A percentile compares a stretch with the other conserved stretches of the same genome.
phyloP scores from a whole-genome alignment of 805 yeast species.

The Ogataea degrootiae region DNA sequence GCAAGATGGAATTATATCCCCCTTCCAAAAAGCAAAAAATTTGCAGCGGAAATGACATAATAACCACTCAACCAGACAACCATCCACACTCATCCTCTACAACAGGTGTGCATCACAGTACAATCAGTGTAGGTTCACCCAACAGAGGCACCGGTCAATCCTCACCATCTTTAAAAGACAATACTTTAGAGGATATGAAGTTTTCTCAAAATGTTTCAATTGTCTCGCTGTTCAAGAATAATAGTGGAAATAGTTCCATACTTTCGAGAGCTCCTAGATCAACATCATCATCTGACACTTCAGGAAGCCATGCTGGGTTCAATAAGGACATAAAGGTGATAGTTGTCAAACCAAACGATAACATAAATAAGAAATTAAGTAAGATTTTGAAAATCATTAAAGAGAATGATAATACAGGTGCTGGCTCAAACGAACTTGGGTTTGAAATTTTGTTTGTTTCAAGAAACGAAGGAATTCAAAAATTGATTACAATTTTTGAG shows the following conservation, averaged over 20 bases:
- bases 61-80: background rate
- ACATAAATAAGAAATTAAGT: constrained; percentile 18
- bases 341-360: constrained; percentile 20
- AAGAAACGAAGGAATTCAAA: constrained; percentile 22
- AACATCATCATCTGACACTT: no score
- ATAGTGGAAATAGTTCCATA: background rate
- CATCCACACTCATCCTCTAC: no score
- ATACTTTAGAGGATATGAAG: background rate
- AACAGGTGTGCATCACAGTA: no score
- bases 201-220: background rate
- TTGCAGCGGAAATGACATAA: no score
- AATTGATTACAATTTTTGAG: constrained; percentile 26
- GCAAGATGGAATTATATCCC: no score
- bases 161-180: background rate
- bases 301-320: background rate
- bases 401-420: background rate
- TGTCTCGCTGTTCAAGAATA: background rate
- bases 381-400: constrained; percentile 9
- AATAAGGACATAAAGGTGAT: background rate
- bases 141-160: background rate
- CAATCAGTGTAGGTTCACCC: no score
- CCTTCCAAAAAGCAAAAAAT: no score
- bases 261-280: background rate
- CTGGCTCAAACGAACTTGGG: background rate
- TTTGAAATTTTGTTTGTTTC: constrained; percentile 17